phyloP scores from a whole-genome alignment of 192 early-diverging fungal species.

The Rhizophlyctis rosea region DNA sequence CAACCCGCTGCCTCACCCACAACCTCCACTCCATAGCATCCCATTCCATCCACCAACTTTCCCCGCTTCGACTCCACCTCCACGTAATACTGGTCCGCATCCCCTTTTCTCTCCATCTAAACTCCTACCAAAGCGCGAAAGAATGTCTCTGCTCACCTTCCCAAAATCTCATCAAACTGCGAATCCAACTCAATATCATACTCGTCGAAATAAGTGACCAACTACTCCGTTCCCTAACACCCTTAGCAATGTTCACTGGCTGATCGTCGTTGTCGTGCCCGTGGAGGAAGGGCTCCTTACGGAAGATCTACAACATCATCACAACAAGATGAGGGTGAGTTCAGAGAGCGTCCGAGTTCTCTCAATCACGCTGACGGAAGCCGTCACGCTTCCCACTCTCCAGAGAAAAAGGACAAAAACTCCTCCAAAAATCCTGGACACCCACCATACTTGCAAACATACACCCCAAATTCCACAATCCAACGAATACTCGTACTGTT shows the following conservation, averaged over 20 bases:
- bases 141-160: constrained; percentile 48
- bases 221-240: constrained; percentile 95
- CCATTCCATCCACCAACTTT: too few relatives aligned
- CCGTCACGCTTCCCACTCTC: too few relatives aligned
- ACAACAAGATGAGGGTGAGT: background rate
- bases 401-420: too few relatives aligned
- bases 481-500: constrained; percentile 97
- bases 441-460: constrained; percentile 99
- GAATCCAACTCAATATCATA: constrained; percentile 90
- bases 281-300: constrained; percentile 99
- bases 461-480: constrained; percentile 99
- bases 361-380: too few relatives aligned
- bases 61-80: too few relatives aligned
- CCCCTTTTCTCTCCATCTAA: too few relatives aligned
- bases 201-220: constrained; percentile 89
- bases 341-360: too few relatives aligned
- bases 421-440: background rate
- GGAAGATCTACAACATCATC: constrained; percentile 89
- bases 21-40: too few relatives aligned
- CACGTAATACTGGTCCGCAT: too few relatives aligned
- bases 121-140: too few relatives aligned
- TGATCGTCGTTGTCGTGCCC: constrained; percentile 98
- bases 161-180: constrained; percentile 91
- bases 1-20: too few relatives aligned
- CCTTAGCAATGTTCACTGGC: constrained; percentile 97